Conservation (phyloP, 73 alveolate genomes). For the Paramecium sonneborni region DNA sequence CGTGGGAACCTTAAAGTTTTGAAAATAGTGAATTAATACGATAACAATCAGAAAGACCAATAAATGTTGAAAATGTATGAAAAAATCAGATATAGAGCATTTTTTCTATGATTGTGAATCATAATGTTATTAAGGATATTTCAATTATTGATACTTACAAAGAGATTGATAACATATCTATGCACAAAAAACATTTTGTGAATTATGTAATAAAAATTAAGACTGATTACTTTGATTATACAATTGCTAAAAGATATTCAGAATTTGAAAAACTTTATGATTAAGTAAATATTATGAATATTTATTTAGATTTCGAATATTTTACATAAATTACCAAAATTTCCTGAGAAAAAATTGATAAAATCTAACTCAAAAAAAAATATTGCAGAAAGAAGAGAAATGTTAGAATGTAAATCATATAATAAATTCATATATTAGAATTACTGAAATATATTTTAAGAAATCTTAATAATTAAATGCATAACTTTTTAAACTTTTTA, state of each 20-base stretch:
- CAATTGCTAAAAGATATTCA: background rate
- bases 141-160: background rate
- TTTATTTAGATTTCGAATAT: background rate
- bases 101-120: background rate
- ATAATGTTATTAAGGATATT: background rate
- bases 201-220: background rate
- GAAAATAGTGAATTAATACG: background rate
- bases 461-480: background rate
- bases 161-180: background rate
- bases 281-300: background rate
- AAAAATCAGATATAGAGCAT: too few species aligned
- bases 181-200: conserved; percentile 23
- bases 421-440: background rate
- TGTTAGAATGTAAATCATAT: background rate
- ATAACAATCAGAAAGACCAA: background rate
- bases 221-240: conserved; percentile 36
- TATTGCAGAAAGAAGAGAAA: conserved; percentile 41
- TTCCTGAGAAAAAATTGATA: conserved; percentile 44
- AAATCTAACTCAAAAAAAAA: background rate
- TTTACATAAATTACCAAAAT: background rate
- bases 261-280: conserved; percentile 7
- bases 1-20: background rate
- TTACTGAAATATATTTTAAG: background rate
- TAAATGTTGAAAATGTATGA: background rate
- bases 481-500: background rate